Evolutionary conservation across 108 stramenopile genomes (phyloP).

Genomic region (Nitzschia palea): DNA sequence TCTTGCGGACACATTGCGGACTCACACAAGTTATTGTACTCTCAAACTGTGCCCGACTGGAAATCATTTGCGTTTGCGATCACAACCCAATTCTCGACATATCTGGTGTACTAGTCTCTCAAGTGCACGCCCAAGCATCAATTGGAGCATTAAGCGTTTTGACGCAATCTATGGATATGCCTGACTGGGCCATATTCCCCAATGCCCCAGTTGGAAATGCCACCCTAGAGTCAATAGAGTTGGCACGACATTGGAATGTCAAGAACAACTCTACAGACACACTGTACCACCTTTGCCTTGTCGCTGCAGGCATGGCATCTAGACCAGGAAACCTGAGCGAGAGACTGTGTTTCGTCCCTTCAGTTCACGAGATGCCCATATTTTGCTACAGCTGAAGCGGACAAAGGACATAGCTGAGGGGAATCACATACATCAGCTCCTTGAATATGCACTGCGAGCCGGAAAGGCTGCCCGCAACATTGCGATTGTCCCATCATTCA

Average conservation of each 20-base stretch:
- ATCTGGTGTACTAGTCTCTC: slow-evolving; percentile 5
- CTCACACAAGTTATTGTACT: slow-evolving; percentile 62
- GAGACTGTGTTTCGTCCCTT: slow-evolving; percentile 73
- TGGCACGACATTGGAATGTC: slow-evolving; percentile 16
- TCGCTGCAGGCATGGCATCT: slow-evolving; percentile 66
- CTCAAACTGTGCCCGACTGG: slow-evolving; percentile 82
- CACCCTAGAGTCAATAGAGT: background rate
- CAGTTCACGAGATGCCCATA: slow-evolving; percentile 79
- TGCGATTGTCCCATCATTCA: slow-evolving; percentile 46
- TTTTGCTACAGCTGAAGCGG: slow-evolving; percentile 77
- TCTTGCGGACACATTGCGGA: slow-evolving; percentile 27
- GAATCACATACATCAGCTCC: slow-evolving; percentile 20
- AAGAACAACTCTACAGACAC: slow-evolving; percentile 12
- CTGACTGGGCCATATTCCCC: background rate
- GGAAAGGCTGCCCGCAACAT: slow-evolving; percentile 75
- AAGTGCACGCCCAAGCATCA: background rate
- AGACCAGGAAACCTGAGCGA: slow-evolving; percentile 65
- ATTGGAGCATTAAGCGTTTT: slow-evolving; percentile 1
- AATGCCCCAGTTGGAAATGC: too few species aligned
- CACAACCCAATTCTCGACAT: slow-evolving; percentile 4
- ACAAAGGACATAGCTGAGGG: slow-evolving; percentile 46
- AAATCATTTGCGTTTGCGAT: slow-evolving; percentile 41
- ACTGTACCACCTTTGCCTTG: slow-evolving; percentile 36
- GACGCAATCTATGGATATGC: slow-evolving; percentile 2
- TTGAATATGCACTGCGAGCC: slow-evolving; percentile 64